phyloP scores from a whole-genome alignment of 1,284 basidiomycete genomes.

The Marasmius fiardii region DNA sequence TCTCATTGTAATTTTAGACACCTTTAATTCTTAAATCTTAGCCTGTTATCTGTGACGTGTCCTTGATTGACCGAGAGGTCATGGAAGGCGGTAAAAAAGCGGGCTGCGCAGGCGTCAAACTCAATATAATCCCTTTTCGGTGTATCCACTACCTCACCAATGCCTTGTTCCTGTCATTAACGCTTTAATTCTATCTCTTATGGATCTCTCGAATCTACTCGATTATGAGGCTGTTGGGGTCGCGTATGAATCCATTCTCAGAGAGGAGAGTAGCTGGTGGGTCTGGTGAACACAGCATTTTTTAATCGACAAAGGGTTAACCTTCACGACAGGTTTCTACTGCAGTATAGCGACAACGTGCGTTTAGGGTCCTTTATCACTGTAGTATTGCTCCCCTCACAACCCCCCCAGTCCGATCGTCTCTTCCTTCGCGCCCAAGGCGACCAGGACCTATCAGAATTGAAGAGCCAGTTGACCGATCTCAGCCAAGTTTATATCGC shows the following conservation, averaged over 20 bases:
- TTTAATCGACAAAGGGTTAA: no score
- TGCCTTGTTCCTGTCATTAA: no score
- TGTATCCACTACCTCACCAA: no score
- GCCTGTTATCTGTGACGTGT: no score
- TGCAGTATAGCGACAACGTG: conserved; percentile 13
- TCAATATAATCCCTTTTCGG: no score
- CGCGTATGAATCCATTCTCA: conserved; percentile 10
- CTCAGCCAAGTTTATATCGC: conserved; percentile 33
- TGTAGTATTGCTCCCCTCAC: not conserved
- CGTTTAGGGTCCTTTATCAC: not conserved
- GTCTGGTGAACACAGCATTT: not conserved
- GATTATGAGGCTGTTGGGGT: conserved; percentile 8
- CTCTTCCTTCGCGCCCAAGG: conserved; percentile 35
- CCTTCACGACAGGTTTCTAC: conserved; percentile 4
- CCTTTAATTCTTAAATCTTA: no score
- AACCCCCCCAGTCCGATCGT: conserved; percentile 24
- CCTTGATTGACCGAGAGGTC: no score
- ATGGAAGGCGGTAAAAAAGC: no score
- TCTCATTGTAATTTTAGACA: no score
- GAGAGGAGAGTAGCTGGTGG: conserved; percentile 8
- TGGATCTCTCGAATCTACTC: conserved; percentile 8
- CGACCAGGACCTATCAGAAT: conserved; percentile 34
- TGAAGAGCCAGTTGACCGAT: conserved; percentile 37
- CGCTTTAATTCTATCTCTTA: not conserved
- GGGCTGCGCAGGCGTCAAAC: no score